phyloP scores from a whole-genome alignment of 2,329 filamentous ascomycete species.

The Dryadomyces quercus-mongolicae region DNA sequence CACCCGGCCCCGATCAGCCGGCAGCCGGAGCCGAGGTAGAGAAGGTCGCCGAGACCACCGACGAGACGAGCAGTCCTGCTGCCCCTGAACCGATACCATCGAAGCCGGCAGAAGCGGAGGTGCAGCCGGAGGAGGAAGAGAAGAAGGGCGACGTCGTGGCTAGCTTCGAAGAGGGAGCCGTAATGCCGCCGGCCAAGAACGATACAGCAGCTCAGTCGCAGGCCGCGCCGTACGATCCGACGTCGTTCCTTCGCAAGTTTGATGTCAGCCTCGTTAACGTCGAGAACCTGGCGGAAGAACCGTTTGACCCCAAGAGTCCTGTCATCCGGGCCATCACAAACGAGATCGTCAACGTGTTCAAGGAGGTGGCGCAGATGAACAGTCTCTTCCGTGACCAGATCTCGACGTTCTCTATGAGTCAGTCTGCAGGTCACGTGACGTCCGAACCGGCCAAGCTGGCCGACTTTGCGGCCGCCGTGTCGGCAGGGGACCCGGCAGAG shows the following conservation, averaged over 20 bases:
- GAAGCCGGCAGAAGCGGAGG: constrained; percentile 39
- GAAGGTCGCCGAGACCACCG: not conserved
- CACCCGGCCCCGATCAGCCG: constrained; percentile 42
- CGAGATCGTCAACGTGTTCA: constrained; percentile 98
- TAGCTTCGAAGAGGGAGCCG: constrained; percentile 78
- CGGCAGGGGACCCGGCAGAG: constrained; percentile 84
- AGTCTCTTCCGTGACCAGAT: constrained; percentile 95
- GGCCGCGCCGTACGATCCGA: constrained; percentile 57
- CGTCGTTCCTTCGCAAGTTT: constrained; percentile 81
- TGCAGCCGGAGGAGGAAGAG: constrained; percentile 36
- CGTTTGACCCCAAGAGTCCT: constrained; percentile 79
- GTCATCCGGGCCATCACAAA: constrained; percentile 87
- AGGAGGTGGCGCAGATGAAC: constrained; percentile 89
- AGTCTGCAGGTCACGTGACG: constrained; percentile 87
- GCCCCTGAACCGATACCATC: constrained; percentile 47
- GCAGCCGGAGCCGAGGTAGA: not conserved
- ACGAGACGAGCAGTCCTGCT: constrained; percentile 18
- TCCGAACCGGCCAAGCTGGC: constrained; percentile 91
- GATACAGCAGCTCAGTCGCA: constrained; percentile 20
- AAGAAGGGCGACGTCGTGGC: constrained; percentile 91
- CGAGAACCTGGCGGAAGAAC: constrained; percentile 81
- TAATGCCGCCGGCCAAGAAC: constrained; percentile 39
- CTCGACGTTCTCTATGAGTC: constrained; percentile 90
- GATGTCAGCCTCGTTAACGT: constrained; percentile 91
- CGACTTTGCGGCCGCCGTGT: constrained; percentile 93